Base-by-base conservation (phyloP, 805 yeast species). In the Aciculoconidium aculeatum region DNA sequence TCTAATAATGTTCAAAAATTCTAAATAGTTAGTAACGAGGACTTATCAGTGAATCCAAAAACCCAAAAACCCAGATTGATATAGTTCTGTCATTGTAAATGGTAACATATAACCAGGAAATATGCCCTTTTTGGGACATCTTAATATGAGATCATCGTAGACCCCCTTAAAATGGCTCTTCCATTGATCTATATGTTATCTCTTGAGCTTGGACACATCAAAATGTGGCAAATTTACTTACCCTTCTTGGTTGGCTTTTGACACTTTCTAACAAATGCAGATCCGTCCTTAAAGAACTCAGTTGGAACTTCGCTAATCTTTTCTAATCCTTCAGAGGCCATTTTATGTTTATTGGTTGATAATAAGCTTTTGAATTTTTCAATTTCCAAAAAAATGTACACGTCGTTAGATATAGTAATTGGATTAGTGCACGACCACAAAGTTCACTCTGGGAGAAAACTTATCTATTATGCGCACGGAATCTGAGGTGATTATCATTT, bases 271-370 rank as follows among this genome's bases (percentile, higher is more conserved):
- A 92, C 70, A 58, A 92, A 92, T 36, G 86, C 84, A 36, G 80
- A 63, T 40, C 97, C 96, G 50, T 92, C 96, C 62, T 77, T 84
- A 63, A 87, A 66, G 67, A 90, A 86, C 55, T 86, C 96, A 41
- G 78, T 72, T 48, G 97, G 96, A 37, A 84, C 80, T 57, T 88
- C 94, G 21, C 86, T 71, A 36, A 82, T 50, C 57, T 80, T 82
- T 57, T 82, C 94, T 51, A 77, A 67, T 45, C 78, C 78, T 53
- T 74, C 79, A 30, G 59, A 49, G 48, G 73, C 72, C 69, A 63
- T 64, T 36, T 12, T 42, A 34, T 25, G 29, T 24, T 20, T 27
- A 18, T 30, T 26, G 11, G 13, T 11, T 17, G 23, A 26, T 15
- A n/a, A n/a, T n/a, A 26, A 26, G 28, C 20, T 11, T 19, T 20